A percentile compares a stretch with the other conserved stretches of the same genome.
phyloP scores from a whole-genome alignment of 305 asterid genomes.

The Solanum hybrid region DNA sequence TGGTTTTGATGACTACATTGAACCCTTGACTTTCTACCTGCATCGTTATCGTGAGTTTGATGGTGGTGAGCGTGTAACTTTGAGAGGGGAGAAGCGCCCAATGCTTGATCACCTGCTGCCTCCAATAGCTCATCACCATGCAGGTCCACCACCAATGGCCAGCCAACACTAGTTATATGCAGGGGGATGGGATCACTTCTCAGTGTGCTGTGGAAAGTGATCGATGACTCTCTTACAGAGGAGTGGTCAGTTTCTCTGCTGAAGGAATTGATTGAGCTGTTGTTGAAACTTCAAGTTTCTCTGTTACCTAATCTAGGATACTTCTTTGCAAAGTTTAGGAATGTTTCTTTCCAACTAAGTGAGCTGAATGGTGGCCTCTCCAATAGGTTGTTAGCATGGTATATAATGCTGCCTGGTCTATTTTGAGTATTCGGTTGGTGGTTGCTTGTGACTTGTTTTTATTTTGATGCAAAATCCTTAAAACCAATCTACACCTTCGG shows the following conservation, averaged over 20 bases:
- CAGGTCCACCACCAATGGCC: constrained; percentile 23
- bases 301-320: not conserved
- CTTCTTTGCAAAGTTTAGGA: not conserved
- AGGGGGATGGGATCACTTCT: constrained; percentile 40
- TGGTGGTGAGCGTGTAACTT: constrained; percentile 52
- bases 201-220: constrained; percentile 8
- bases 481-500: not conserved
- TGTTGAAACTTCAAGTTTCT: not conserved
- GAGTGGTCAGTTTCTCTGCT: not conserved
- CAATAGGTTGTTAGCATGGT: not conserved
- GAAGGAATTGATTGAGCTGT: not conserved
- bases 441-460: not conserved
- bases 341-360: not conserved
- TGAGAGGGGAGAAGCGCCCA: constrained; percentile 39
- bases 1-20: constrained; percentile 57
- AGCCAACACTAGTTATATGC: constrained; percentile 23
- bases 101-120: constrained; percentile 7
- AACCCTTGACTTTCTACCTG: constrained; percentile 53
- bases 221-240: not conserved
- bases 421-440: not conserved
- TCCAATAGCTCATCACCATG: constrained; percentile 33
- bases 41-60: constrained; percentile 53
- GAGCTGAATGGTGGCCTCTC: not conserved
- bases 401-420: constrained; percentile 6
- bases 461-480: not conserved